A percentile compares a stretch with the other conserved stretches of the same genome.
These are phyloP conservation scores for Puya raimondii DNA, from an alignment of 176 grass and related monocot genomes.

Conservation along the genomic window DNA sequence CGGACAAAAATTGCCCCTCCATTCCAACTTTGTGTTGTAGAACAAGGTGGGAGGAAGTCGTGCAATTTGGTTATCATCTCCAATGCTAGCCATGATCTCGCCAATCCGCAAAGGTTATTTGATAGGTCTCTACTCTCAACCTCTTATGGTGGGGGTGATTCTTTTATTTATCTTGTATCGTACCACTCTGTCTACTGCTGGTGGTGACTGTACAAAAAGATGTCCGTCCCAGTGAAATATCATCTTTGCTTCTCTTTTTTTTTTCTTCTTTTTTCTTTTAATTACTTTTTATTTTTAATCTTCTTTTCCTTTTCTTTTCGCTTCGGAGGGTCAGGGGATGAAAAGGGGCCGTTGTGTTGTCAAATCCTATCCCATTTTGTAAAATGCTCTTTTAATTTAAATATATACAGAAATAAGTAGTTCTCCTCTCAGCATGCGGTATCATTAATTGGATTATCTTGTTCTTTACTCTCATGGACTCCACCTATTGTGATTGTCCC, in stretches of 20 bases:
- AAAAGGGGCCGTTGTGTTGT: conserved; percentile 33
- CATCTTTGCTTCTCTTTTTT: neutral
- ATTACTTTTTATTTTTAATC: conserved; percentile 22
- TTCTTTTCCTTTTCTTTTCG: conserved; percentile 15
- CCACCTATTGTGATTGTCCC: too few species aligned
- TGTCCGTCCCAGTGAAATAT: conserved; percentile 6
- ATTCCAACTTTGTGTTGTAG: too few species aligned
- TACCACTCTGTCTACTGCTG: conserved; percentile 29
- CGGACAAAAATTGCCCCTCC: too few species aligned
- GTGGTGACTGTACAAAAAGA: conserved; percentile 49
- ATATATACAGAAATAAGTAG: conserved; percentile 53
- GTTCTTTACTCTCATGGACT: too few species aligned
- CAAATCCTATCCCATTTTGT: conserved; percentile 58
- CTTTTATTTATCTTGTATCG: conserved; percentile 55
- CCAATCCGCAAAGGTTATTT: conserved; percentile 16
- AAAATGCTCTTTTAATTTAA: conserved; percentile 40
- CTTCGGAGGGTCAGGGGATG: conserved; percentile 21
- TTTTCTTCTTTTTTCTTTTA: conserved; percentile 11
- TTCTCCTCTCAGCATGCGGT: conserved; percentile 12
- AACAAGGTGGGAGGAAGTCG: too few species aligned
- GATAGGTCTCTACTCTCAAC: conserved; percentile 22
- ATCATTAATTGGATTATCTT: too few species aligned
- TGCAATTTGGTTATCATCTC: conserved; percentile 17
- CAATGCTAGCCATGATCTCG: conserved; percentile 29
- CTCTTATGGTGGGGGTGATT: conserved; percentile 43